These are phyloP conservation scores for Heterobasidion annosum DNA, from an alignment of 1,284 basidiomycete genomes.

Conservation along the genomic window DNA sequence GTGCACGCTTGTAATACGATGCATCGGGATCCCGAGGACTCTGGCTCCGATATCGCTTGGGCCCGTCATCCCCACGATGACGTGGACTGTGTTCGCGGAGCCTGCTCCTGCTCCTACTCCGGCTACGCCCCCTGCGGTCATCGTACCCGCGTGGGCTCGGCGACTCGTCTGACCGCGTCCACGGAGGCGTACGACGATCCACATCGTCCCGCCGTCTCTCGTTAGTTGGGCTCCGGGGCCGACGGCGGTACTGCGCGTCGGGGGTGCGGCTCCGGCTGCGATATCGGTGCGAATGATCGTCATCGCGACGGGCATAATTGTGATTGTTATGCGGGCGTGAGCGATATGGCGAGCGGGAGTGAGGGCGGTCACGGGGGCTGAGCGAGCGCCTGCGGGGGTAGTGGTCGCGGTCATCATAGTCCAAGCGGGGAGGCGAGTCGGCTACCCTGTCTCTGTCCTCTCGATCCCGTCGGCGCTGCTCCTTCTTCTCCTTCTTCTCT, in stretches of 20 bases:
- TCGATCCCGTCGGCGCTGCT: slow-evolving; percentile 33
- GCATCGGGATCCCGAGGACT: slow-evolving; percentile 19
- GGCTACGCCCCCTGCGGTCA: slow-evolving; percentile 16
- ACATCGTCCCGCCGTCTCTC: slow-evolving; percentile 8
- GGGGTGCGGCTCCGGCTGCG: slow-evolving; percentile 16
- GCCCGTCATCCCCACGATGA: slow-evolving; percentile 15
- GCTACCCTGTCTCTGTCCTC: slow-evolving; percentile 8
- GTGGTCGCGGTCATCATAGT: slow-evolving; percentile 6
- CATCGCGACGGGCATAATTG: slow-evolving; percentile 13
- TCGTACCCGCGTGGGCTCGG: slow-evolving; percentile 3
- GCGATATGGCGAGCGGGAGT: slow-evolving; percentile 26
- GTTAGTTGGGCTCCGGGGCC: slow-evolving; percentile 8
- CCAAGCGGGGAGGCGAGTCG: slow-evolving; percentile 1
- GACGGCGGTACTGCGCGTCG: slow-evolving; percentile 11
- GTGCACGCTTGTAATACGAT: slow-evolving; percentile 27
- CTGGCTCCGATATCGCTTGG: slow-evolving; percentile 34
- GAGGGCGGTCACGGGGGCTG: slow-evolving; percentile 26
- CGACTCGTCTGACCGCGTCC: slow-evolving; percentile 13
- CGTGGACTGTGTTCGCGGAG: slow-evolving; percentile 13
- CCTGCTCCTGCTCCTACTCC: slow-evolving; percentile 15
- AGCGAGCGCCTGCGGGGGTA: slow-evolving; percentile 25
- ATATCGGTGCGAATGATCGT: slow-evolving; percentile 12
- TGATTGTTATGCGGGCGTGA: slow-evolving; percentile 18
- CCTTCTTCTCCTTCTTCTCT: slow-evolving; percentile 51
- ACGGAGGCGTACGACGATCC: slow-evolving; percentile 5